Conservation (phyloP, 2,329 filamentous ascomycete genomes). For the Alternaria sp. region DNA sequence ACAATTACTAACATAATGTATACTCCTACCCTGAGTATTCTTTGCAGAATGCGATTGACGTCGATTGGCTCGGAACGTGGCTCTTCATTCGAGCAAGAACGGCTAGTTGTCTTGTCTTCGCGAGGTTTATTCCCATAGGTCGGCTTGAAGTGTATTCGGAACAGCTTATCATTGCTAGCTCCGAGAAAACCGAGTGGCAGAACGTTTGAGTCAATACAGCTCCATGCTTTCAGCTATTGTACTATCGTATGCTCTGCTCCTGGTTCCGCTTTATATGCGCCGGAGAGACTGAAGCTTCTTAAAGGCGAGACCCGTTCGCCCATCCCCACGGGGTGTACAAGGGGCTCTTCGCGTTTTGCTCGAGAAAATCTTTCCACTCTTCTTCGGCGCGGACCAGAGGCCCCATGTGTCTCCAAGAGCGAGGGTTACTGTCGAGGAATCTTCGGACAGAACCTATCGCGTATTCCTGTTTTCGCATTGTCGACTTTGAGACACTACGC, state of each 20-base stretch:
- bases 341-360: neutral
- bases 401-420: neutral
- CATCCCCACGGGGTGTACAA: neutral
- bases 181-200: neutral
- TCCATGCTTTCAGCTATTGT: neutral
- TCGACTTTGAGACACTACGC: neutral
- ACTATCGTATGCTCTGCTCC: neutral
- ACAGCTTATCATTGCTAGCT: neutral
- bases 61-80: neutral
- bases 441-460: neutral
- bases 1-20: neutral
- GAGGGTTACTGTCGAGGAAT: neutral
- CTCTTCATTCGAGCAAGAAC: neutral
- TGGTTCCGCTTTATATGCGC: neutral
- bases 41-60: neutral
- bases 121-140: neutral
- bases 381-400: neutral
- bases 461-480: neutral
- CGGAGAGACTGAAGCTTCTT: neutral
- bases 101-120: neutral
- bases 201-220: accelerated
- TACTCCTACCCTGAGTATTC: neutral
- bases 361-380: neutral
- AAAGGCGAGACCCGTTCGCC: neutral
- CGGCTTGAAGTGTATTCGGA: neutral